phyloP scores from a whole-genome alignment of 495 filamentous ascomycete species.

The Cudoniella acicularis region DNA sequence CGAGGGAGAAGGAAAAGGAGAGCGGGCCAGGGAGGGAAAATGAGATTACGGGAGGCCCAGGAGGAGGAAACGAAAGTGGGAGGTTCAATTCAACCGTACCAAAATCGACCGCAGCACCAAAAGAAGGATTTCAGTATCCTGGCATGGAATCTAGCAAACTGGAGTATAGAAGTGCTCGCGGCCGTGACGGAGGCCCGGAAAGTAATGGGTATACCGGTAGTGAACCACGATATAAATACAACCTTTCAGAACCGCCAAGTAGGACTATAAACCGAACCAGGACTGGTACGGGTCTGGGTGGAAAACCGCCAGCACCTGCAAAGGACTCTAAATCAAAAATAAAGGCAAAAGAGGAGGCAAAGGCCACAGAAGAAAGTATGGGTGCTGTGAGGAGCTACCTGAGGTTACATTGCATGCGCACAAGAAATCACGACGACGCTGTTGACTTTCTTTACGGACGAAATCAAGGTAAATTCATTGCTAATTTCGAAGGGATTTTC shows the following conservation, averaged over 20 bases:
- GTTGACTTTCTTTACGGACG: conserved; percentile 26
- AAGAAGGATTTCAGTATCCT: too few species aligned
- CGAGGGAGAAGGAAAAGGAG: not conserved
- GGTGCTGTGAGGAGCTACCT: conserved; percentile 5
- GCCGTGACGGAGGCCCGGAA: too few species aligned
- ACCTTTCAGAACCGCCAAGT: too few species aligned
- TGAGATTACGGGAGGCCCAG: too few species aligned
- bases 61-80: too few species aligned
- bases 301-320: not conserved
- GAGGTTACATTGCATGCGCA: conserved; percentile 29
- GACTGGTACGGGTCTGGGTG: not conserved
- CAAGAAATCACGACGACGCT: conserved; percentile 21
- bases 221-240: too few species aligned
- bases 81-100: too few species aligned
- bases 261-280: too few species aligned
- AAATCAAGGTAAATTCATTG: conserved; percentile 3
- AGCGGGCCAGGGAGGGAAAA: not conserved
- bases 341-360: conserved; percentile 7
- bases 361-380: not conserved
- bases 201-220: too few species aligned
- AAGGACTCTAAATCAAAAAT: not conserved
- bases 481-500: not conserved
- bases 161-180: too few species aligned
- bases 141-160: too few species aligned
- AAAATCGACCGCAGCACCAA: too few species aligned